A percentile compares a stretch with the other conserved stretches of the same genome.
Conservation (phyloP, 2,329 filamentous ascomycete genomes). For the Nigrograna mackinnonii region DNA sequence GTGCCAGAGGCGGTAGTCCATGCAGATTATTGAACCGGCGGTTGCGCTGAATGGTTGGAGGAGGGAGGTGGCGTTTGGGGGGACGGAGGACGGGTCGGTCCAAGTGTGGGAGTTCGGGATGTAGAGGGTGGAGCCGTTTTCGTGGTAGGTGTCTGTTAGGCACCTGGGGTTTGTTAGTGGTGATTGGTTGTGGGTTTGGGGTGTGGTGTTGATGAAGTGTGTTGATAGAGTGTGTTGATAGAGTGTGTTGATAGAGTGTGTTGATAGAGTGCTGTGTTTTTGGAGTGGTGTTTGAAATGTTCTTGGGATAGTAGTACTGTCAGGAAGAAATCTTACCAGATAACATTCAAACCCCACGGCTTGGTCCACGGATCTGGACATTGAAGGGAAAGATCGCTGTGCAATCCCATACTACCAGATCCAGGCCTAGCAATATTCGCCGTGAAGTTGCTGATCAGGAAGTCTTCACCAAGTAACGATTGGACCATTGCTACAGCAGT, state of each 20-base stretch:
- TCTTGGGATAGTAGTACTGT: constrained; percentile 11
- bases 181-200: too few relatives aligned
- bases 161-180: constrained; percentile 7
- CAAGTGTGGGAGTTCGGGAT: constrained; percentile 16
- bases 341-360: constrained; percentile 21
- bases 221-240: too few relatives aligned
- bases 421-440: constrained; percentile 41
- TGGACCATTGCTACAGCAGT: constrained; percentile 29
- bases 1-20: constrained; percentile 40
- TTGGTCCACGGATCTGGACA: constrained; percentile 37
- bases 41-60: constrained; percentile 36
- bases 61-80: constrained; percentile 24
- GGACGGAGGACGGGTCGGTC: constrained; percentile 8
- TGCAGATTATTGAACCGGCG: constrained; percentile 35
- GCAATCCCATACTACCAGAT: constrained; percentile 27
- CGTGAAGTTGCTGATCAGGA: constrained; percentile 41
- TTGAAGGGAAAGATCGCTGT: constrained; percentile 37
- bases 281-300: too few relatives aligned
- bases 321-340: constrained; percentile 23
- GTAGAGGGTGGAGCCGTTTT: constrained; percentile 29
- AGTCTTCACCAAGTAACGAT: constrained; percentile 28
- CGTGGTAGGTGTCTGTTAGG: constrained; percentile 29
- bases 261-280: too few relatives aligned
- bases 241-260: too few relatives aligned
- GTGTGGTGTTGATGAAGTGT: too few relatives aligned